Evolutionary conservation across 1,284 basidiomycete genomes (phyloP).

Genomic region (Flammula alnicola): DNA sequence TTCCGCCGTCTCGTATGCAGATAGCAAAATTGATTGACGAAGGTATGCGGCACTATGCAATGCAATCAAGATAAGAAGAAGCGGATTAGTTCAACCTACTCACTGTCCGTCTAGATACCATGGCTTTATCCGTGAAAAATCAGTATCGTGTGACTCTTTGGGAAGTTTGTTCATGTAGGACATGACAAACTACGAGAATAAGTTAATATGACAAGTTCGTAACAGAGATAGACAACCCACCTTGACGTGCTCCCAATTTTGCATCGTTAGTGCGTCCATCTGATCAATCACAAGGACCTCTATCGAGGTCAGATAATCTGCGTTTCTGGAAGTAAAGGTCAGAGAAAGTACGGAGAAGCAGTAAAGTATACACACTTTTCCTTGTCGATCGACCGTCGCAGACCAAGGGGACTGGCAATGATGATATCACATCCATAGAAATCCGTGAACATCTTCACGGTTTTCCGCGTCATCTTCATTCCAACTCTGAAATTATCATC

Average conservation of each 20-base stretch:
- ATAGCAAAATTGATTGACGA: constrained; percentile 90
- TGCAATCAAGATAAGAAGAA: neutral
- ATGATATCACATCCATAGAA: constrained; percentile 94
- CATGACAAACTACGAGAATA: constrained; percentile 77
- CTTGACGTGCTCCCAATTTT: constrained; percentile 99
- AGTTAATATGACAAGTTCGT: constrained; percentile 3
- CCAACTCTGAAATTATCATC: constrained; percentile 96
- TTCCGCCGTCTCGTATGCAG: constrained; percentile 91
- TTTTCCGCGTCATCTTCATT: constrained; percentile 91
- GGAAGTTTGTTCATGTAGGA: constrained; percentile 88
- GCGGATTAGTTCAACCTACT: constrained; percentile 36
- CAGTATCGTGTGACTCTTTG: constrained; percentile 90
- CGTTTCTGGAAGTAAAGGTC: constrained; percentile 52
- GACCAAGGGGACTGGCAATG: constrained; percentile 90
- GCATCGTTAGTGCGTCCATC: constrained; percentile 93
- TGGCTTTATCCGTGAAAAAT: constrained; percentile 96
- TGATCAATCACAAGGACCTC: constrained; percentile 95
- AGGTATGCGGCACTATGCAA: constrained; percentile 71
- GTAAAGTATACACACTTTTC: constrained; percentile 68
- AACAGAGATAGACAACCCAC: constrained; percentile 43
- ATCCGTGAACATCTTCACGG: constrained; percentile 84
- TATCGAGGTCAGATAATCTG: constrained; percentile 92
- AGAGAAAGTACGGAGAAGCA: constrained; percentile 1
- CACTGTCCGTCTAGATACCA: constrained; percentile 97
- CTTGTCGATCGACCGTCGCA: constrained; percentile 93